phyloP scores from a whole-genome alignment of 768 basidiomycete species.

The Austroboletus eburneus region DNA sequence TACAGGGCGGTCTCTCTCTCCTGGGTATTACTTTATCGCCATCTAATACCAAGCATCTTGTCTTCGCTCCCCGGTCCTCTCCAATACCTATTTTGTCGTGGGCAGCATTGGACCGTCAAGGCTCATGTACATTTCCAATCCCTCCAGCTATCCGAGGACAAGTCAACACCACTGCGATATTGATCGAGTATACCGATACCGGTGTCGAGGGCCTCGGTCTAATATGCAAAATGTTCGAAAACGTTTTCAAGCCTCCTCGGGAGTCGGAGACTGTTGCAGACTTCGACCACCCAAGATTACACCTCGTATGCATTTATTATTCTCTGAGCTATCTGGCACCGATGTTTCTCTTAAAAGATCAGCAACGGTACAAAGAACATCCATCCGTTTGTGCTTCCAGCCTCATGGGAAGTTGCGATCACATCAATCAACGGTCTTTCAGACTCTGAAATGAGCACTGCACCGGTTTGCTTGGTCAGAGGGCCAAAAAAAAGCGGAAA shows the following conservation, averaged over 20 bases:
- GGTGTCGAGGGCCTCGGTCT: conserved; percentile 64
- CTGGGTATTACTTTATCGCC: conserved; percentile 50
- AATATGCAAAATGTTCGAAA: conserved; percentile 59
- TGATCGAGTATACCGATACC: conserved; percentile 54
- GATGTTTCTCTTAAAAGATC: conserved; percentile 22
- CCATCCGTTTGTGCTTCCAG: conserved; percentile 33
- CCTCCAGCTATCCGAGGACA: conserved; percentile 10
- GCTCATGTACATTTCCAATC: conserved; percentile 13
- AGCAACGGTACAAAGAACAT: conserved; percentile 26
- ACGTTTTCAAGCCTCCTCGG: conserved; percentile 54
- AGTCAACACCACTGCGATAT: conserved; percentile 38
- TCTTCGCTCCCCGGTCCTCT: conserved; percentile 79
- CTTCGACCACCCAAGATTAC: conserved; percentile 45
- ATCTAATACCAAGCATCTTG: conserved; percentile 39
- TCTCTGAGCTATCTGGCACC: conserved; percentile 10
- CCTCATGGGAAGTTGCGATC: conserved; percentile 35
- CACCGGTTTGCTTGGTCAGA: conserved; percentile 60
- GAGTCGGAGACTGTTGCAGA: conserved; percentile 20
- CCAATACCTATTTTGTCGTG: conserved; percentile 58
- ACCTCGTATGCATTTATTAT: conserved; percentile 38
- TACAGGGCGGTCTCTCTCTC: conserved; percentile 58
- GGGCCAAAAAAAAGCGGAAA: conserved; percentile 89
- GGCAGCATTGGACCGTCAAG: conserved; percentile 10
- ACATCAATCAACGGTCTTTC: not conserved
- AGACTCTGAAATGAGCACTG: conserved; percentile 13